A percentile compares a stretch with the other conserved stretches of the same genome.
These are phyloP conservation scores for Senna siamea DNA, from an alignment of 306 rosid species.

Conservation along the genomic window DNA sequence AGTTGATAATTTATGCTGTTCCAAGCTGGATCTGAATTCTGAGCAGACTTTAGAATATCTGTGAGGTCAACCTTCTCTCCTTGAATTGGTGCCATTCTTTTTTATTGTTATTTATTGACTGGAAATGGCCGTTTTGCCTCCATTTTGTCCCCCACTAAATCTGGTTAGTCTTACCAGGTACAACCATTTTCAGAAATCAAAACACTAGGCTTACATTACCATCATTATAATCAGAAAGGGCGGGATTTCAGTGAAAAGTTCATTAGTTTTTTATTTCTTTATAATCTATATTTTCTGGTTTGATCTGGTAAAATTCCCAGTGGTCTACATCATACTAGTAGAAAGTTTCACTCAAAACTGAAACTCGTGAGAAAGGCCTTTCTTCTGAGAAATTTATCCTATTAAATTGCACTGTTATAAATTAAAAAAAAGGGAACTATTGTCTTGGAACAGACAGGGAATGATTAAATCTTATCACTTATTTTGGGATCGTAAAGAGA, in stretches of 20 bases:
- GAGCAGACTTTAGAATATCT: not conserved
- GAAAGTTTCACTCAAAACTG: not conserved
- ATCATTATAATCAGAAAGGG: not conserved
- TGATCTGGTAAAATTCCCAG: not conserved
- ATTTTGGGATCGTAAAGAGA: not conserved
- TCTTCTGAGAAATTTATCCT: slow-evolving; percentile 5
- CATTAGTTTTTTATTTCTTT: not conserved
- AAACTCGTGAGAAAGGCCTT: slow-evolving; percentile 6
- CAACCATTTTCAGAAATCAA: not conserved
- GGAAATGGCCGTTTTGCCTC: not conserved
- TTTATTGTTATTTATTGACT: not conserved
- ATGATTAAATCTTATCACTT: not conserved
- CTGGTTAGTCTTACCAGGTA: not conserved
- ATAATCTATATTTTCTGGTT: not conserved
- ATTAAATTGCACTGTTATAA: not conserved
- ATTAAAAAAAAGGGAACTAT: not conserved
- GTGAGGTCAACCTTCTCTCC: not conserved
- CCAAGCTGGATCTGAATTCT: slow-evolving; percentile 12
- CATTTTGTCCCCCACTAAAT: not conserved
- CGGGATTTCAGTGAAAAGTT: not conserved
- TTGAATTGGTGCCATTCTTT: not conserved
- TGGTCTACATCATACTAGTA: not conserved
- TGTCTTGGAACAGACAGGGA: slow-evolving; percentile 1
- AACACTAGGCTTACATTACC: not conserved
- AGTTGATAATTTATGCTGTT: not conserved